Conservation (phyloP, 768 basidiomycete genomes). For the Lentinus brumalis region DNA sequence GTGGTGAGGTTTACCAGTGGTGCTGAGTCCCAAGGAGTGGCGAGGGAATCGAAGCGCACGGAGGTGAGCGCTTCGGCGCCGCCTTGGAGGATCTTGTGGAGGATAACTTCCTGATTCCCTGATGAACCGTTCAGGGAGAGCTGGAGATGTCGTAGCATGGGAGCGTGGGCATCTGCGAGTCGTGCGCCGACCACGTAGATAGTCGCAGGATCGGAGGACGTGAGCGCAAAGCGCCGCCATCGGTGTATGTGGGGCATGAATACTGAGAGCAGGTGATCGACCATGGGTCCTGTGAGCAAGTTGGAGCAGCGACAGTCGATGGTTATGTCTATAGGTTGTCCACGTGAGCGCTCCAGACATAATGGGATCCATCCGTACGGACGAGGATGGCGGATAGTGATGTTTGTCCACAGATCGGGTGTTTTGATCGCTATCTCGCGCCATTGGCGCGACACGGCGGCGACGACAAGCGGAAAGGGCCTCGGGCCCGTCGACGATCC, state of each 20-base stretch:
- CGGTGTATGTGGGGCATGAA: conserved; percentile 20
- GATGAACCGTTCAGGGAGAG: conserved; percentile 22
- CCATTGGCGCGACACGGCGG: conserved; percentile 27
- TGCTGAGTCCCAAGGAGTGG: conserved; percentile 19
- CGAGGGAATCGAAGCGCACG: conserved; percentile 25
- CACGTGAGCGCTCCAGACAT: conserved; percentile 18
- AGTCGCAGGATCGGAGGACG: conserved; percentile 20
- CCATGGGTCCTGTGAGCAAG: conserved; percentile 14
- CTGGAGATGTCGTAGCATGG: conserved; percentile 22
- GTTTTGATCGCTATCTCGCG: conserved; percentile 20
- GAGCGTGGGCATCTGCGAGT: conserved; percentile 17
- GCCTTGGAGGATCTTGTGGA: conserved; percentile 22
- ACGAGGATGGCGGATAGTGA: conserved; percentile 19
- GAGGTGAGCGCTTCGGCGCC: conserved; percentile 25
- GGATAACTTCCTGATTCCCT: conserved; percentile 22
- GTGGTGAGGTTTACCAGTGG: conserved; percentile 20
- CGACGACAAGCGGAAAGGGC: conserved; percentile 23
- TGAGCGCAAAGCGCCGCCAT: conserved; percentile 24
- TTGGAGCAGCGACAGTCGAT: conserved; percentile 22
- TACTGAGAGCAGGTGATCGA: conserved; percentile 13
- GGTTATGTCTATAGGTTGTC: conserved; percentile 22
- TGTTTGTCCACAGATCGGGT: conserved; percentile 25
- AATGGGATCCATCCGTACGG: conserved; percentile 22
- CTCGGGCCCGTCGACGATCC: conserved; percentile 3
- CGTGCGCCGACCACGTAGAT: conserved; percentile 17